Conservation (phyloP, 1,284 basidiomycete genomes). For the Ceratobasidium sp. region DNA sequence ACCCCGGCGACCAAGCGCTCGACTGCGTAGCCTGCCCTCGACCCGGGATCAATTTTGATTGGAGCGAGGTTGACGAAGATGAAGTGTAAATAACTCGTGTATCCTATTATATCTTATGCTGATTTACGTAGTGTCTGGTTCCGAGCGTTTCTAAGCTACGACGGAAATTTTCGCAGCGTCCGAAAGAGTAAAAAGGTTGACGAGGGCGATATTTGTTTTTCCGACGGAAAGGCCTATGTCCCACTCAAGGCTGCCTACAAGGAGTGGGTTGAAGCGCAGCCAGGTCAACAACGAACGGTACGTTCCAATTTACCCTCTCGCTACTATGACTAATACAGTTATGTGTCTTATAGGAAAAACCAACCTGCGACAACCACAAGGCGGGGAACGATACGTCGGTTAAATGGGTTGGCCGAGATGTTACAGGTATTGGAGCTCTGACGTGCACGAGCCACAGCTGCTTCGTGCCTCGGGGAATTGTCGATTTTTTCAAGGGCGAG, state of each 20-base stretch:
- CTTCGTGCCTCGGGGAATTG: neutral
- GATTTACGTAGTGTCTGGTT: neutral
- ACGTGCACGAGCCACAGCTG: constrained; percentile 20
- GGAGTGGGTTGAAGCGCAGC: neutral
- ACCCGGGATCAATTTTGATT: constrained; percentile 13
- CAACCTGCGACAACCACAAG: constrained; percentile 17
- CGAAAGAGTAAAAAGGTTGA: constrained; percentile 21
- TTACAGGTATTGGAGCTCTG: constrained; percentile 6
- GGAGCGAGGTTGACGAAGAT: neutral
- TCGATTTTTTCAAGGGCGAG: constrained; percentile 17
- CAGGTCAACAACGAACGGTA: neutral
- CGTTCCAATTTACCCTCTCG: too few relatives aligned
- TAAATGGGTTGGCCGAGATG: neutral
- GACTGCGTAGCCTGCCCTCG: constrained; percentile 16
- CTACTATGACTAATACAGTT: too few relatives aligned
- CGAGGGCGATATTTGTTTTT: neutral
- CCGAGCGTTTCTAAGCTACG: neutral
- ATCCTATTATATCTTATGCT: too few relatives aligned
- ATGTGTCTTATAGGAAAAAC: neutral
- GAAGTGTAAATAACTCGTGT: neutral
- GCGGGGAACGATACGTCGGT: neutral
- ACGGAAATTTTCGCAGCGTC: constrained; percentile 2
- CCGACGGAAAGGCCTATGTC: neutral
- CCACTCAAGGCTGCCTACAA: neutral
- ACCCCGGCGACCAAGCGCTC: neutral